Evolutionary conservation across 805 yeast genomes (phyloP), one percentile per base, ranked within the genome.

Genomic region (Candida succiphila): DNA sequence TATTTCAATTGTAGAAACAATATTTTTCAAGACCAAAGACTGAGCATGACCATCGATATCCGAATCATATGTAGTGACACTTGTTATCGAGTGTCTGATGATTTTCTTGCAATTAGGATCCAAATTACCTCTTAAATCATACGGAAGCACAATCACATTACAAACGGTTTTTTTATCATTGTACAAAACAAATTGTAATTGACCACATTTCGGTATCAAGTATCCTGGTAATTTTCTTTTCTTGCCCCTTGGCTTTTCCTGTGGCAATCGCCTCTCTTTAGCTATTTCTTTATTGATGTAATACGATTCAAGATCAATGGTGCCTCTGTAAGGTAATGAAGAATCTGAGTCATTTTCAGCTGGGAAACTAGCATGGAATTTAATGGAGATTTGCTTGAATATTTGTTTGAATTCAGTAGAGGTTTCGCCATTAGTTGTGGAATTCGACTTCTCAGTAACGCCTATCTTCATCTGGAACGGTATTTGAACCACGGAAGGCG

Each of bases 261-360:
- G 13, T 5, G 8, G 7, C 15, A 16, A 15, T 13, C 14, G 24
- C 5, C 31, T 17, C 14, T 41, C 38, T 14, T 25, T 30, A 7
- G 27, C 30, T 7, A 23, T 21, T 28, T 50, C 56, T 23, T 40
- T 33, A 2, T 42, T 35, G 13, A 52, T 39, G 35, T 44, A 53
- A 29, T 42, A 37, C 17, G 38, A 42, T 24, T 49, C 55, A 22
- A 56, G 22, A 33, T 53, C 54, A 7, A 57, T 41, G 7, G 45
- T 48, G 2, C 57, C 55, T 25, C 56, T 56, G 37, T 56, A 58
- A 2, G 61, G 62, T 1, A 56, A 46, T 7, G 20, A 34, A 5
- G 31, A 27, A 7, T 7, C 8, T 17, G 7, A 7, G 4, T 25
- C 17, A 6, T 17, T 15, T 9, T 25, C 44, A 16, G 30, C 32